A percentile compares a stretch with the other conserved stretches of the same genome.
These are phyloP conservation scores for Tricholoma bakamatsutake DNA, from an alignment of 768 basidiomycete species.

Conservation along the genomic window DNA sequence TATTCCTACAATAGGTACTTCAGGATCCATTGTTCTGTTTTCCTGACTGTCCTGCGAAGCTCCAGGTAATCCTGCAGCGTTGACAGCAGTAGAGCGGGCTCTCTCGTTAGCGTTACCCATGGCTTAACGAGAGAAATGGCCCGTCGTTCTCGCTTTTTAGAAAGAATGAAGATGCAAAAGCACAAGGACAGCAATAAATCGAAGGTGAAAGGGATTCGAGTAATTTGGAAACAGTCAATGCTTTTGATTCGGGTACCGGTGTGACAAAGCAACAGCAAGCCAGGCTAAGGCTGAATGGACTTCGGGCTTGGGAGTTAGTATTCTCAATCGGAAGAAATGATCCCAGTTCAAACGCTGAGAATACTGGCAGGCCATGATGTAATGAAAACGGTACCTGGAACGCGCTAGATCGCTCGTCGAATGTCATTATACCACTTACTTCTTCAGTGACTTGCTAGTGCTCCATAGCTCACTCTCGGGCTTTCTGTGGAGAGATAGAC, in stretches of 20 bases:
- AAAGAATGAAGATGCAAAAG: background rate
- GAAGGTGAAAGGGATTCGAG: slow-evolving; percentile 3
- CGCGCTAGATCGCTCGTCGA: no score
- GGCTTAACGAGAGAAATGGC: background rate
- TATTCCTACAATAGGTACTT: background rate
- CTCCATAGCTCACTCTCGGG: no score
- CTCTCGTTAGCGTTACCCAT: background rate
- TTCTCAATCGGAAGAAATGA: no score
- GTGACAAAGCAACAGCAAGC: background rate
- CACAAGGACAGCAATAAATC: background rate
- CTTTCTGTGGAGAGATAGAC: no score
- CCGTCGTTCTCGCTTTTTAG: background rate
- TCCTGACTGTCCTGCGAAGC: background rate
- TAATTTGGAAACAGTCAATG: slow-evolving; percentile 7
- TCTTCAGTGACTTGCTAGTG: no score
- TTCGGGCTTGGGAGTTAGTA: no score
- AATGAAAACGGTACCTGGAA: no score
- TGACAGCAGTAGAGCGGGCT: no score
- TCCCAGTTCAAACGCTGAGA: no score
- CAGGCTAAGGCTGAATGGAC: background rate
- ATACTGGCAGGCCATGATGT: no score
- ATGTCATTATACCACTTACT: no score
- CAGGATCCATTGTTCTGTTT: background rate
- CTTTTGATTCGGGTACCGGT: background rate
- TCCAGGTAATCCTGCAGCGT: background rate